phyloP scores from a whole-genome alignment of 345 rosid species.

The Euphorbia pulcherrima region DNA sequence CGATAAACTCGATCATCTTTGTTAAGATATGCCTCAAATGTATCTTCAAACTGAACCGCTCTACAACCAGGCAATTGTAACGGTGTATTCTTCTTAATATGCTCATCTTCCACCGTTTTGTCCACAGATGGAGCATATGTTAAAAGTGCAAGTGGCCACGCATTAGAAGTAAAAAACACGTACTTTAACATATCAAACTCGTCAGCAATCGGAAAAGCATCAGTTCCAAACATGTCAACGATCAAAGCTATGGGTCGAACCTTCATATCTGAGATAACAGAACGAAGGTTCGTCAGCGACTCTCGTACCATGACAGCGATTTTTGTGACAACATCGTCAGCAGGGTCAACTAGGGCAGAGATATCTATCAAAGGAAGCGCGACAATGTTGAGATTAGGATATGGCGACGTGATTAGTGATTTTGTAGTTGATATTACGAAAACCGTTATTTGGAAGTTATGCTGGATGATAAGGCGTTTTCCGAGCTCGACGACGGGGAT shows the following conservation, averaged over 20 bases:
- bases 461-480: neutral
- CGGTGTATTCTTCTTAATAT: conserved; percentile 8
- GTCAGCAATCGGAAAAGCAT: conserved; percentile 38
- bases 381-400: neutral
- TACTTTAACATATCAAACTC: conserved; percentile 50
- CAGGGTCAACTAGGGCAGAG: neutral
- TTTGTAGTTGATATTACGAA: neutral
- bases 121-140: conserved; percentile 3
- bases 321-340: neutral
- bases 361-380: neutral
- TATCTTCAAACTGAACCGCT: conserved; percentile 7
- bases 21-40: neutral
- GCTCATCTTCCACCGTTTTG: conserved; percentile 12
- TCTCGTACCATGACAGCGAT: neutral
- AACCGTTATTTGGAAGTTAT: neutral
- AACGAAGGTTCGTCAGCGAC: neutral
- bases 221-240: conserved; percentile 9
- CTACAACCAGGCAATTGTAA: conserved; percentile 15
- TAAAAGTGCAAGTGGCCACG: conserved; percentile 30
- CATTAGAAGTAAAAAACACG: conserved; percentile 44
- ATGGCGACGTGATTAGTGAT: neutral
- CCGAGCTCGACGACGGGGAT: neutral
- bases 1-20: neutral
- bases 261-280: neutral
- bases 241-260: neutral